Base-by-base conservation (phyloP, 805 yeast species). In the Saccharomyces mikatae region DNA sequence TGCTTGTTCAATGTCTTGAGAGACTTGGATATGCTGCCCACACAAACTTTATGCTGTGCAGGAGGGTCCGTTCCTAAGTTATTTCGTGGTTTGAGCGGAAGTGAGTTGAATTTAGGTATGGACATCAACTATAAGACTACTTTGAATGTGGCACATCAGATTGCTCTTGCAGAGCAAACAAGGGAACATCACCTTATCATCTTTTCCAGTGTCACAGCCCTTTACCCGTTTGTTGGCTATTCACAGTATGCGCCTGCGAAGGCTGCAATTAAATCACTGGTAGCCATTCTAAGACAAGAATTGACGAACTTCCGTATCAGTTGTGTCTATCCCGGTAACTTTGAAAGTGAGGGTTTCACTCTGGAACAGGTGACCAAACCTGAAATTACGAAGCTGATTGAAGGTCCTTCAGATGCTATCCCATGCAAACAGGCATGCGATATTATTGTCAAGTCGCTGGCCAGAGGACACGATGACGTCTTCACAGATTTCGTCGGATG, bases 211-310 rank as follows among this genome's bases (percentile, higher is more conserved):
- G 87, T 83, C 3, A 81, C 86, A 9, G 90, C 95, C 2, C 82
- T 86, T 60, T 92, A 81, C 73, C 89, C 97, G 4, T 86, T 92
- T 64, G 87, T 89, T 47, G 99, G 99, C 0, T 94, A 94, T 67
- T 79, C 83, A 0, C 92, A 89, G 62, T 94, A 94, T 66, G 91
- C 94, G 0, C 99, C 99, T 0, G 70, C 83, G 60, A 94, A 94
- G 67, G 85, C 89, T 0, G 96, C 97, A 0, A 68, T 92, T 14
- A 78, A 87, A 62, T 74, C 96, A 0, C 72, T 94, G 13, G 84
- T 90, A 0, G 87, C 86, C 50, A 75, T 86, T 5, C 71, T 94
- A 52, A 81, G 97, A 58, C 97, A 91, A 61, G 99, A 94, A 67
- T 84, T 86, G 5, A 84, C 82, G 62, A 82, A 85, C 58, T 52